Conservation (phyloP, 139 green algal species). For the Trebouxia sp. region DNA sequence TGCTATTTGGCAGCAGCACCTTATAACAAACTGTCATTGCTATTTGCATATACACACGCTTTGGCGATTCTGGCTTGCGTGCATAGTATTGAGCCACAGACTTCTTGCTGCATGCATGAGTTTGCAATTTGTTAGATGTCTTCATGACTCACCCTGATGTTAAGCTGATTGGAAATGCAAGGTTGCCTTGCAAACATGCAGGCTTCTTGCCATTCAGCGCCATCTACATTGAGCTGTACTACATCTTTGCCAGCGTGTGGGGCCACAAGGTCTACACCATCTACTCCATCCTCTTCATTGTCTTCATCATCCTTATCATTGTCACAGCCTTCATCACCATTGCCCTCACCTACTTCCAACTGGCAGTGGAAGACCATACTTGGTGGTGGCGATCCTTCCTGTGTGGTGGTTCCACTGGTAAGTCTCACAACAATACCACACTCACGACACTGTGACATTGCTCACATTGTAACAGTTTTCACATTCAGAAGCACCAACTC, state of each 20-base stretch:
- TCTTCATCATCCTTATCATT: constrained; percentile 93
- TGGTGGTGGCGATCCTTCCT: constrained; percentile 96
- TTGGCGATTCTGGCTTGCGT: too few relatives aligned
- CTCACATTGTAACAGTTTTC: too few relatives aligned
- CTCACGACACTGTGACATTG: too few relatives aligned
- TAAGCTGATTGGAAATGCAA: background rate
- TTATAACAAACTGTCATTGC: too few relatives aligned
- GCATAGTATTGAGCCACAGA: too few relatives aligned
- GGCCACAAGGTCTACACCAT: constrained; percentile 98
- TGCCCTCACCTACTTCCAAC: constrained; percentile 96
- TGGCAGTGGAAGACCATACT: constrained; percentile 90
- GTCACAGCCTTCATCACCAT: constrained; percentile 96
- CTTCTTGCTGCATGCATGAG: too few relatives aligned
- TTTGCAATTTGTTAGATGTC: too few relatives aligned
- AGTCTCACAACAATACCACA: background rate
- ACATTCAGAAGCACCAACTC: too few relatives aligned
- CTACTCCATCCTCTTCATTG: constrained; percentile 93
- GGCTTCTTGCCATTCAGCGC: constrained; percentile 94
- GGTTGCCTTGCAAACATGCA: background rate
- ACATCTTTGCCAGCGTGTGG: constrained; percentile 97
- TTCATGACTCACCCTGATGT: too few relatives aligned
- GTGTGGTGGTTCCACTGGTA: constrained; percentile 91
- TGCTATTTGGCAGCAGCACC: too few relatives aligned
- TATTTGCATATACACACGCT: too few relatives aligned
- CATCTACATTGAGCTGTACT: constrained; percentile 99